Evolutionary conservation across 2,329 filamentous ascomycete species (phyloP), one percentile per base, ranked within the genome.

Genomic region (Claviceps purpurea): DNA sequence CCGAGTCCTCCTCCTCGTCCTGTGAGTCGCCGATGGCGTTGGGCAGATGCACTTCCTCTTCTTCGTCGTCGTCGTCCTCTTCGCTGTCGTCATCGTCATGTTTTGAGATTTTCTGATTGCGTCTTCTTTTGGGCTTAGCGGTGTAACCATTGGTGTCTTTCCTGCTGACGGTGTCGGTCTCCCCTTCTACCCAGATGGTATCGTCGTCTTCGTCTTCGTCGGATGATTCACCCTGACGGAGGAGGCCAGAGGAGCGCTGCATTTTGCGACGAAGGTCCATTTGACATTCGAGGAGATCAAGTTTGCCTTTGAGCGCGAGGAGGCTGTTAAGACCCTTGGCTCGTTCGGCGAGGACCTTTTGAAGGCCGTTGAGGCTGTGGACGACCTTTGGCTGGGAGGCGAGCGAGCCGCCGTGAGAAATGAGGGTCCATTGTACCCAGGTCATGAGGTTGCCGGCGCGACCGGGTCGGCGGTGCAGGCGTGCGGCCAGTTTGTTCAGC

Each of bases 401-500:
- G 49, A 98, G 75, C 50, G 90, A 90, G 57, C 91, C 93, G 58
- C 93, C 93, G 64, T 98, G 93, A 1, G 87, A 84, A 38, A 96
- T 82, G 51, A 96, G 79, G 1, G 89, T 91, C 88, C 89, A 95
- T 69, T 96, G 90, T 44, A 97, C 86, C 90, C 93, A 98, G 16
- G 86, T 81, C 78, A 96, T 90, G 37, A 98, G 79, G 63, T 84
- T 87, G 50, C 90, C 89, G 14, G 93, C 91, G 51, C 93, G 81
- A 3, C 91, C 93, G 1, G 93, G 93, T 45, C 89, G 82, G 58
- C 85, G 81, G 68, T 95, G 85, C 65, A 98, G 79, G 54, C 90
- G 80, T 59, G 94, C 86, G 8, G 93, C 88, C 50, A 98, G 78
- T 67, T 88, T 89, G 62, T 83, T 82, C 53, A 98, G 79, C 10